A percentile compares a stretch with the other conserved stretches of the same genome.
Evolutionary conservation across 2,329 filamentous ascomycete species (phyloP).

Genomic region (Epicoccum nigrum): DNA sequence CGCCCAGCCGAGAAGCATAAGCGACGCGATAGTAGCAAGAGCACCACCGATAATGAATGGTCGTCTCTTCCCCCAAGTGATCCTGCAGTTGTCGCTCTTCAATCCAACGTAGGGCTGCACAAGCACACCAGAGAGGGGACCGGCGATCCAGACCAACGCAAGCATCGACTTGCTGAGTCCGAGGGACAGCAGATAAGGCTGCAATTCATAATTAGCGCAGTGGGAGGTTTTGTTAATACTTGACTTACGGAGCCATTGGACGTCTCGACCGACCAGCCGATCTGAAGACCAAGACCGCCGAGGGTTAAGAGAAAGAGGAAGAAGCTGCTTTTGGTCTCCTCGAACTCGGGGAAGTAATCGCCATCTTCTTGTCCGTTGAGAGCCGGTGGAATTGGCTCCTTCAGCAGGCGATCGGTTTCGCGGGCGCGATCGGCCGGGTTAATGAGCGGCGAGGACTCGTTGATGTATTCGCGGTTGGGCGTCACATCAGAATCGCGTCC

Average conservation of each 20-base stretch:
- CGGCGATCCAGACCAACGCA: constrained; percentile 62
- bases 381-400: constrained; percentile 42
- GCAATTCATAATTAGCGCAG: constrained; percentile 1
- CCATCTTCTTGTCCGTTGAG: constrained; percentile 48
- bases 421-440: constrained; percentile 31
- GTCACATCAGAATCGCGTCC: constrained; percentile 32
- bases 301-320: constrained; percentile 87
- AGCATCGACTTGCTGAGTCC: constrained; percentile 60
- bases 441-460: constrained; percentile 46
- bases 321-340: constrained; percentile 79
- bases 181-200: constrained; percentile 60
- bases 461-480: constrained; percentile 36
- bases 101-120: constrained; percentile 62
- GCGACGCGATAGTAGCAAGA: constrained; percentile 55
- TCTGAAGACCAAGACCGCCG: constrained; percentile 84
- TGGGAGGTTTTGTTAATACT: background rate
- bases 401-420: constrained; percentile 41
- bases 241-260: constrained; percentile 79
- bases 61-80: constrained; percentile 56
- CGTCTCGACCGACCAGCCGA: constrained; percentile 94
- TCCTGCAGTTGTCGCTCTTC: constrained; percentile 58
- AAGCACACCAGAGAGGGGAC: constrained; percentile 59
- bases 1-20: constrained; percentile 59
- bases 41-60: constrained; percentile 61
- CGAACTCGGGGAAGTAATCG: constrained; percentile 53